Evolutionary conservation across 164 flowering plant species (phyloP).

Genomic region (Dillenia suffruticosa): DNA sequence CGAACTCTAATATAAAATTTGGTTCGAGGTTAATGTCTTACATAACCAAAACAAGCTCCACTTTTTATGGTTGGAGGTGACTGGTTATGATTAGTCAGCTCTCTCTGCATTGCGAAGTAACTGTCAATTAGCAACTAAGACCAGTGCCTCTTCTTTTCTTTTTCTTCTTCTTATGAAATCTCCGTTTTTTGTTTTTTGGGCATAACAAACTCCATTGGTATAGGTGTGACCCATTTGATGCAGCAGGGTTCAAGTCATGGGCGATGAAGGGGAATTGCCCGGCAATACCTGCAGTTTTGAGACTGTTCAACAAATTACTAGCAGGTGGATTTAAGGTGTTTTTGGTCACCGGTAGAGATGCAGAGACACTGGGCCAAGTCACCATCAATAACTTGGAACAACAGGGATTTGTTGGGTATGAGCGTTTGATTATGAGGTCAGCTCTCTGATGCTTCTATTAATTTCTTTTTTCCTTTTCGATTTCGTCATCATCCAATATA

Average conservation of each 20-base stretch:
- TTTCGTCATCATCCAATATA: not conserved
- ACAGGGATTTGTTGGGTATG: slow-evolving; percentile 75
- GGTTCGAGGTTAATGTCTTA: too few relatives aligned
- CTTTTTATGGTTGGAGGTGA: too few relatives aligned
- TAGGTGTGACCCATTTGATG: slow-evolving; percentile 78
- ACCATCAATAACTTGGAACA: slow-evolving; percentile 46
- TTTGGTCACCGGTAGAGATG: slow-evolving; percentile 69
- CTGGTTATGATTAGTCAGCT: too few relatives aligned
- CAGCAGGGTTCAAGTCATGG: slow-evolving; percentile 56
- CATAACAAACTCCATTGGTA: not conserved
- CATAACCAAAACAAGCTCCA: too few relatives aligned
- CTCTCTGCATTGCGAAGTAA: too few relatives aligned
- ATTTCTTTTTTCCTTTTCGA: not conserved
- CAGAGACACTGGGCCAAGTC: slow-evolving; percentile 42
- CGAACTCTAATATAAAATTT: too few relatives aligned
- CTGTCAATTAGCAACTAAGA: too few relatives aligned
- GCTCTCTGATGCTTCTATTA: not conserved
- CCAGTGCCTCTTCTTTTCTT: too few relatives aligned
- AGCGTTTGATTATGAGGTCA: slow-evolving; percentile 72
- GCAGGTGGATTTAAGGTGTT: slow-evolving; percentile 57
- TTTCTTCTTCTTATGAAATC: too few relatives aligned
- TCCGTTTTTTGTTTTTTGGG: too few relatives aligned
- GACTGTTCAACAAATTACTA: slow-evolving; percentile 42
- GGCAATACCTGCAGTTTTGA: slow-evolving; percentile 44
- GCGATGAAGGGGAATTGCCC: slow-evolving; percentile 49